A percentile compares a stretch with the other conserved stretches of the same genome.
Conservation (phyloP, 495 filamentous ascomycete species). For the Hyaloscypha finlandica region DNA sequence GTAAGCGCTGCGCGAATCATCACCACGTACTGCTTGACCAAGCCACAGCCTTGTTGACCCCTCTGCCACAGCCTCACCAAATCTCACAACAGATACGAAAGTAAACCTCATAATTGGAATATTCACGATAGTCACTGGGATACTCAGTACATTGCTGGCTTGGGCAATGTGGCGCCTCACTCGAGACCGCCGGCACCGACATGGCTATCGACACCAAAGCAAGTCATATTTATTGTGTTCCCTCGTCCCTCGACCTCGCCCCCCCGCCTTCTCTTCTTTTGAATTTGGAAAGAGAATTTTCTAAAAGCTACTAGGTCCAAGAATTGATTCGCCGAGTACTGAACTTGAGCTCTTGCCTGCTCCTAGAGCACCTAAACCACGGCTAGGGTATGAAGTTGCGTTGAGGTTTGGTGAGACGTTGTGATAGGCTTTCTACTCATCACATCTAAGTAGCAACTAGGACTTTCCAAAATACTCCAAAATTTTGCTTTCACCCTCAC, state of each 20-base stretch:
- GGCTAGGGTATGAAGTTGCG: background rate
- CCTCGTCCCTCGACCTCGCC: too few relatives aligned
- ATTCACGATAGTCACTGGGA: background rate
- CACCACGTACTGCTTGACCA: background rate
- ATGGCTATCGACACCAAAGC: background rate
- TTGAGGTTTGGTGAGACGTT: background rate
- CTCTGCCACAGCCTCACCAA: background rate
- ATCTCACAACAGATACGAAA: background rate
- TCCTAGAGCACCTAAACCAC: background rate
- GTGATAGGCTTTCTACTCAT: background rate
- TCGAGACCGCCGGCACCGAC: background rate
- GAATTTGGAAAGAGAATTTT: background rate
- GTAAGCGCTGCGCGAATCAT: background rate
- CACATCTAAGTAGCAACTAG: too few relatives aligned
- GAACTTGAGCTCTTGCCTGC: background rate
- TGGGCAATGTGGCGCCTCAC: conserved; percentile 7
- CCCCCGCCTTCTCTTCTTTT: too few relatives aligned
- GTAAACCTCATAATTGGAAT: background rate
- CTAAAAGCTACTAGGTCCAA: background rate
- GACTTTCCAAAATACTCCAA: too few relatives aligned
- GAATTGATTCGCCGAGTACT: background rate
- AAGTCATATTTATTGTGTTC: background rate
- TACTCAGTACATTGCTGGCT: background rate
- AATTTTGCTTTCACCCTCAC: too few relatives aligned
- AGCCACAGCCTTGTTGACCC: background rate